Evolutionary conservation across 495 filamentous ascomycete genomes (phyloP).

Genomic region (Parachaetomium inaequale): DNA sequence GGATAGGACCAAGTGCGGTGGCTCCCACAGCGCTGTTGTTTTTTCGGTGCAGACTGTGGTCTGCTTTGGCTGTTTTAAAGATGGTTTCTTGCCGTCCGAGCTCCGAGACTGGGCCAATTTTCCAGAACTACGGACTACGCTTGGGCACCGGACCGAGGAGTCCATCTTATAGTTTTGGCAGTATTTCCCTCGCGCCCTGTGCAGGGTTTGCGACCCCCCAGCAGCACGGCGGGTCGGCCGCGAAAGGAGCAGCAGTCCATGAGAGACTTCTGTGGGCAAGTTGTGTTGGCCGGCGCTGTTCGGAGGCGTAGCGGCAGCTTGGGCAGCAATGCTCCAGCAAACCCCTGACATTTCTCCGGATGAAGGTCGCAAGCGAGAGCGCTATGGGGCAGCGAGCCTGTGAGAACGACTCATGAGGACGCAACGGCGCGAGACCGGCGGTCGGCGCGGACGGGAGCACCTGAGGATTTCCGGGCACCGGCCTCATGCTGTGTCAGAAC

Average conservation of each 20-base stretch:
- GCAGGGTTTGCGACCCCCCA: constrained; percentile 15
- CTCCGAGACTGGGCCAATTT: constrained; percentile 31
- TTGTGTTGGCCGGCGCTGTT: constrained; percentile 7
- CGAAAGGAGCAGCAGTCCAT: background rate
- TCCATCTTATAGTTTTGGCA: constrained; percentile 39
- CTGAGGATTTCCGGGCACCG: constrained; percentile 2
- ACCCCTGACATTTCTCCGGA: constrained; percentile 33
- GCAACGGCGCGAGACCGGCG: constrained; percentile 19
- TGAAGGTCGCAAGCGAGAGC: constrained; percentile 10
- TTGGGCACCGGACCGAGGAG: constrained; percentile 32
- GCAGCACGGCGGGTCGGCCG: constrained; percentile 7
- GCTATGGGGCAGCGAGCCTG: background rate
- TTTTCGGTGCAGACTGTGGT: background rate
- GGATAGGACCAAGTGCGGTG: constrained; percentile 1
- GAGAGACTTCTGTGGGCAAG: background rate
- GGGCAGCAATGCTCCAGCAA: constrained; percentile 50
- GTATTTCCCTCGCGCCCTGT: constrained; percentile 13
- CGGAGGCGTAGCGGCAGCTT: constrained; percentile 30
- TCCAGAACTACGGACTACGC: constrained; percentile 21
- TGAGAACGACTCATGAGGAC: constrained; percentile 3
- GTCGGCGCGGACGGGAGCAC: constrained; percentile 21
- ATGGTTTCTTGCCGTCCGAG: constrained; percentile 22
- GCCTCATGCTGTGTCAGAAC: constrained; percentile 12
- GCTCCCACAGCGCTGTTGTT: background rate
- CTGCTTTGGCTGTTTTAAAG: background rate